Base-by-base conservation (phyloP, 2,329 filamentous ascomycete genomes). In the Aspergillus candidus region DNA sequence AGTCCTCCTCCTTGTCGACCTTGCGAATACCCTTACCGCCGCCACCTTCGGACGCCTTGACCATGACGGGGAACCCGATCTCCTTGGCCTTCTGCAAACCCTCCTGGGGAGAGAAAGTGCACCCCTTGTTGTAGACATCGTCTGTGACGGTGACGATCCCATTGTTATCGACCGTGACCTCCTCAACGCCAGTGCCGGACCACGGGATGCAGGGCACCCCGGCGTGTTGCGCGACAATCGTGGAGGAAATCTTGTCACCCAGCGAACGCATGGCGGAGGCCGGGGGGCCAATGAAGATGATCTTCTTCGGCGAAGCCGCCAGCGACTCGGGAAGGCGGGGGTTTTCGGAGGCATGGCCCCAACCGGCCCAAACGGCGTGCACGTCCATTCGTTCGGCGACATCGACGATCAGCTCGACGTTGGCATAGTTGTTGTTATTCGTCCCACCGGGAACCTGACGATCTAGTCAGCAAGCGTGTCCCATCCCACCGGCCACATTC, bases 401-500 rank as follows among this genome's bases (percentile, higher is more conserved):
- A 74, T 98, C 93, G 55, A 98, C 93, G 70, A 98, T 98, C 66
- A 98, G 78, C 75, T 98, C 93, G 48, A 98, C 93, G 68, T 98
- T 98, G 73, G 93, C 93, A 72, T 98, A 98, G 73, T 98, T 98
- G 83, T 98, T 95, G 79, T 98, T 98, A 76, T 98, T 98, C 51
- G 93, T 98, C 65, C 93, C 93, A 63, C 93, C 93, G 30, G 93
- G 93, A 50, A 98, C 91, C 76, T 79, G 59, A 50, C 11, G 17
- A 27, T 34, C 12, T n/a, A 27, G 22, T 43, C 35, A 42, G 15
- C 18, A 11, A 12, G 11, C 33, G n/a, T 12, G 32, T 15, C 14
- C 11, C 6, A 7, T 22, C 35, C 5, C 35, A 12, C 13, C 11
- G 6, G 15, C 15, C 10, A 36, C 11, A 17, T n/a, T 18, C 10